A percentile compares a stretch with the other conserved stretches of the same genome.
Evolutionary conservation across 306 rosid species (phyloP).

Genomic region (Carpinus viminea): DNA sequence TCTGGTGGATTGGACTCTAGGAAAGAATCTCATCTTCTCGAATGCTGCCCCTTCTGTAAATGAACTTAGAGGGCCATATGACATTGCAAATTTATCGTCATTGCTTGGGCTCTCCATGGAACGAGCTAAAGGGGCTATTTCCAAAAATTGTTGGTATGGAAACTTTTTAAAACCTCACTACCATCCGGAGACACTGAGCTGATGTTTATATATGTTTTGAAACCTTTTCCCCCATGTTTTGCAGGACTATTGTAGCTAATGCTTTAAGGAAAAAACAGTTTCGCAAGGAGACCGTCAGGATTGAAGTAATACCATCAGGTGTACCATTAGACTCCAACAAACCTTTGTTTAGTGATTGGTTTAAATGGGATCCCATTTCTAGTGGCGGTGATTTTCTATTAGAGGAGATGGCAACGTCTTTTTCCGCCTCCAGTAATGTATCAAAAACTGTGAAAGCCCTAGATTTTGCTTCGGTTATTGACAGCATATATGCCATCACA

Average conservation of each 20-base stretch:
- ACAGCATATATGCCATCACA: conserved; percentile 49
- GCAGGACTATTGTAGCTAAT: conserved; percentile 70
- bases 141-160: conserved; percentile 83
- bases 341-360: conserved; percentile 28
- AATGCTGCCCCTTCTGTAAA: conserved; percentile 73
- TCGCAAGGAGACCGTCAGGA: conserved; percentile 69
- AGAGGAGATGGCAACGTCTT: conserved; percentile 65
- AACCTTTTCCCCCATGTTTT: conserved; percentile 24
- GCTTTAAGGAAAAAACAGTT: conserved; percentile 72
- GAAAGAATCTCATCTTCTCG: conserved; percentile 66
- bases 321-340: conserved; percentile 44
- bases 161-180: conserved; percentile 17
- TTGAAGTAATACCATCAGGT: conserved; percentile 58
- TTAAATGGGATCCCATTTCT: conserved; percentile 76
- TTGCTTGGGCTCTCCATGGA: conserved; percentile 76
- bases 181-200: conserved; percentile 1
- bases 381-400: conserved; percentile 78
- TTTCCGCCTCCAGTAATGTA: conserved; percentile 43
- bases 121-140: conserved; percentile 76
- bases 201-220: conserved; percentile 13
- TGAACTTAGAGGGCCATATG: conserved; percentile 88
- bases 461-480: conserved; percentile 53
- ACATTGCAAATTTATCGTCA: conserved; percentile 76
- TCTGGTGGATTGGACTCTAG: conserved; percentile 85
- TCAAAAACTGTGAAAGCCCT: conserved; percentile 64